Base-by-base conservation (phyloP, 192 early-diverging fungal genomes). In the Chytriomyces sp. region DNA sequence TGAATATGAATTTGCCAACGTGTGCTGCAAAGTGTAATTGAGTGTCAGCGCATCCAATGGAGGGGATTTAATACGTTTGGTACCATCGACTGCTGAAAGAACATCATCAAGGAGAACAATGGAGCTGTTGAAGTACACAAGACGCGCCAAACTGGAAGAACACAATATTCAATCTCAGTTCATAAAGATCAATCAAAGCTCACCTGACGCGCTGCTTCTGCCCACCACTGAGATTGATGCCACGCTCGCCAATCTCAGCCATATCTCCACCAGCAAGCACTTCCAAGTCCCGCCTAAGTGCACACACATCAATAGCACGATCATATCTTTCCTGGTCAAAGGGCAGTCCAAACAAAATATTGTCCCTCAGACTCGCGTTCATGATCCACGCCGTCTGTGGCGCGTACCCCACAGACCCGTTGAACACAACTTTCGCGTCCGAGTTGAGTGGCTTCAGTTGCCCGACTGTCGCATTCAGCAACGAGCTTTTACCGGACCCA, bases 311-410 rank as follows among this genome's bases (percentile, higher is more conserved):
- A 0, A 97, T 69, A 3, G 90, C 91, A 1, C 82, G 77, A 3
- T 85, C 67, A 59, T 96, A 97, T 43, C 83, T 80, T 16, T 83
- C 82, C 23, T 80, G 69, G 26, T 94, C 86, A 64, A 82, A 92
- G 0, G 87, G 85, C 13, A 84, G 81, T 0, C 91, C 85, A 88
- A 95, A 94, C 28, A 89, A 73, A 71, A 96, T 91, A 70, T 96
- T 91, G 13, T 81, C 79, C 66, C 83, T 71, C 6, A 89, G 45
- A 16, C 89, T 89, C 60, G 91, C 72, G 64, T 86, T 94, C 83
- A 93, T 62, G 47, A 97, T 92, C 95, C 95, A 97, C 2, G 96
- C 89, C 43, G 90, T 86, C 81, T 96, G 96, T 44, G 92, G 87
- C 11, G 88, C 85, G 76, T 95, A 96, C 7, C 91, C 92, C 13